phyloP scores from a whole-genome alignment of 169 alveolate species.

The Plasmodium inui region DNA sequence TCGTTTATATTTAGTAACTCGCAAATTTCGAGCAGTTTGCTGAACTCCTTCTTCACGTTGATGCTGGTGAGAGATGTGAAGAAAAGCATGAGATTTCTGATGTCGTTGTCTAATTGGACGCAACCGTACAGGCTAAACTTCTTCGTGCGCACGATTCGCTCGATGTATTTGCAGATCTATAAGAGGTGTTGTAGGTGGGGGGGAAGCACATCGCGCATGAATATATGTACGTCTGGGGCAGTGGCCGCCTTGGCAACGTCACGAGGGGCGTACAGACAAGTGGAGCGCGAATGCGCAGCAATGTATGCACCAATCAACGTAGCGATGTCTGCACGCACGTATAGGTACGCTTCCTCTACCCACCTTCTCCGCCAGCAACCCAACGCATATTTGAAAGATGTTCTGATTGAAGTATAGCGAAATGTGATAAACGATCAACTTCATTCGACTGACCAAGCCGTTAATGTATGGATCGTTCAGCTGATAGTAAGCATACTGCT shows the following conservation, averaged over 20 bases:
- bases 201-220: neutral
- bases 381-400: conserved; percentile 18
- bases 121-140: conserved; percentile 64
- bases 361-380: conserved; percentile 70
- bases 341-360: neutral
- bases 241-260: neutral
- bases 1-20: conserved; percentile 53
- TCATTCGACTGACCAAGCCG: conserved; percentile 30
- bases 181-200: neutral
- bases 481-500: conserved; percentile 62
- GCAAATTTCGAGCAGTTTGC: conserved; percentile 59
- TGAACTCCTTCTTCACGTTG: conserved; percentile 57
- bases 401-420: conserved; percentile 44
- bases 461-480: conserved; percentile 68
- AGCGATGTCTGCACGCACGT: neutral
- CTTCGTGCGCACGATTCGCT: conserved; percentile 46
- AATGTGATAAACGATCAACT: conserved; percentile 28
- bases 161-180: conserved; percentile 71
- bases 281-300: too few species aligned
- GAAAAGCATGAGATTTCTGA: conserved; percentile 59
- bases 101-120: conserved; percentile 73
- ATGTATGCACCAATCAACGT: neutral
- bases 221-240: neutral
- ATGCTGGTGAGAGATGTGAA: conserved; percentile 61
- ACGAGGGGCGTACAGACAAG: neutral